These are phyloP conservation scores for Tripterygium wilfordii DNA, from an alignment of 177 flowering plant species.

Conservation along the genomic window DNA sequence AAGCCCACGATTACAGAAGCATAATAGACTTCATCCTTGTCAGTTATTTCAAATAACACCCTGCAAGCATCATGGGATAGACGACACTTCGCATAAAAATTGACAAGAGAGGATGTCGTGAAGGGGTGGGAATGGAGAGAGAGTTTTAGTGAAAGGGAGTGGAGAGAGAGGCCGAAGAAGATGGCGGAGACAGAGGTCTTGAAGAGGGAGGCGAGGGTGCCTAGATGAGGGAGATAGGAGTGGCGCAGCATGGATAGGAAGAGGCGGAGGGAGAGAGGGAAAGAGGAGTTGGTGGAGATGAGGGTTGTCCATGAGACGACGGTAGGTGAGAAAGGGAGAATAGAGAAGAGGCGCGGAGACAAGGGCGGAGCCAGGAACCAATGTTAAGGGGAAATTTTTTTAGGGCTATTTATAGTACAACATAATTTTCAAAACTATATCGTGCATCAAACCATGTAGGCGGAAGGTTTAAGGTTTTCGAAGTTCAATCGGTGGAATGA, in stretches of 20 bases:
- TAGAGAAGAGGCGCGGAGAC: conserved; percentile 31
- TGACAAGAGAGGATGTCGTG: conserved; percentile 40
- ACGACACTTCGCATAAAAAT: conserved; percentile 37
- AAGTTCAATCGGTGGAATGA: too few relatives aligned
- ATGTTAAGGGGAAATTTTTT: too few relatives aligned
- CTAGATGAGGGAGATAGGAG: conserved; percentile 60
- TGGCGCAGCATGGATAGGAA: conserved; percentile 79
- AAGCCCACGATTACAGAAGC: conserved; percentile 46
- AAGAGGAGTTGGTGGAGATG: conserved; percentile 44
- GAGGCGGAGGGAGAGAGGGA: conserved; percentile 36
- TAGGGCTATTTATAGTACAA: too few relatives aligned
- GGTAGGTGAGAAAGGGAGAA: conserved; percentile 55
- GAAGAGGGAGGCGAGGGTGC: conserved; percentile 58
- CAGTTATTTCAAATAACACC: conserved; percentile 54
- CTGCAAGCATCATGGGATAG: conserved; percentile 25
- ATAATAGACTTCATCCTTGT: conserved; percentile 45
- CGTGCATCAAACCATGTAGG: too few relatives aligned
- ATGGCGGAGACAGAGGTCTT: conserved; percentile 49
- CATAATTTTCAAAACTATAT: too few relatives aligned
- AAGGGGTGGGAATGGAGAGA: conserved; percentile 39
- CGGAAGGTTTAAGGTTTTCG: too few relatives aligned
- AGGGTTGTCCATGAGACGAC: conserved; percentile 78
- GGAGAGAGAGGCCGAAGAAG: conserved; percentile 51
- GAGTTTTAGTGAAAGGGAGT: conserved; percentile 52
- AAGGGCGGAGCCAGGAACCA: too few relatives aligned